A percentile compares a stretch with the other conserved stretches of the same genome.
Conservation (phyloP, 2,329 filamentous ascomycete species). For the Claviceps sp. region DNA sequence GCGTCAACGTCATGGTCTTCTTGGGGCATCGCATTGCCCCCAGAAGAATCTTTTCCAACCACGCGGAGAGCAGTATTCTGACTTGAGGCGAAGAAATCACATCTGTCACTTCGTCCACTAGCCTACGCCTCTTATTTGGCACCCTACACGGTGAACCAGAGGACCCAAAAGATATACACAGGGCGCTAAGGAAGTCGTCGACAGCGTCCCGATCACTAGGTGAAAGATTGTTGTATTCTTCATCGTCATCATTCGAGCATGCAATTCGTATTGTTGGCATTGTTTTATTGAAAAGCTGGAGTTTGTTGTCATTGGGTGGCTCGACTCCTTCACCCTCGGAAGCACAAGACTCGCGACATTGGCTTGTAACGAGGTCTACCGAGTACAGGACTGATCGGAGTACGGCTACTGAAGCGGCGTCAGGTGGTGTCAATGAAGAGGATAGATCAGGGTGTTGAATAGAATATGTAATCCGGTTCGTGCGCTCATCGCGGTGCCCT, state of each 20-base stretch:
- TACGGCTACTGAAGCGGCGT: conserved; percentile 11
- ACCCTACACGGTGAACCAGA: background rate
- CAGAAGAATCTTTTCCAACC: conserved; percentile 15
- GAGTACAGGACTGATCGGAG: conserved; percentile 16
- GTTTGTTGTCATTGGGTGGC: background rate
- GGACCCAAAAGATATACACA: conserved; percentile 7
- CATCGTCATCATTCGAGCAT: background rate
- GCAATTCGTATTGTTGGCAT: background rate
- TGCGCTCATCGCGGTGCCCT: conserved; percentile 1
- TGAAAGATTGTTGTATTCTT: conserved; percentile 9
- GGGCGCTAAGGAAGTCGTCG: conserved; percentile 15
- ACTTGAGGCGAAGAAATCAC: background rate
- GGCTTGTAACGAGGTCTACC: conserved; percentile 11
- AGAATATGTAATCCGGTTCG: conserved; percentile 17
- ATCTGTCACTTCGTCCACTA: background rate
- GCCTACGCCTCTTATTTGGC: background rate
- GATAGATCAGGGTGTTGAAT: conserved; percentile 23
- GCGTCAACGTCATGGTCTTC: conserved; percentile 9
- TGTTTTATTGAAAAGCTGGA: background rate
- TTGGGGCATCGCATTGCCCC: conserved; percentile 12
- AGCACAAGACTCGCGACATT: background rate
- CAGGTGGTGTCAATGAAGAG: conserved; percentile 18
- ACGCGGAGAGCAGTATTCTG: conserved; percentile 1
- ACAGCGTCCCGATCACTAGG: conserved; percentile 15
- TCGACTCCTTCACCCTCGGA: background rate